These are phyloP conservation scores for Nigrospora osmanthi DNA, from an alignment of 2,329 filamentous ascomycete species.

Conservation along the genomic window DNA sequence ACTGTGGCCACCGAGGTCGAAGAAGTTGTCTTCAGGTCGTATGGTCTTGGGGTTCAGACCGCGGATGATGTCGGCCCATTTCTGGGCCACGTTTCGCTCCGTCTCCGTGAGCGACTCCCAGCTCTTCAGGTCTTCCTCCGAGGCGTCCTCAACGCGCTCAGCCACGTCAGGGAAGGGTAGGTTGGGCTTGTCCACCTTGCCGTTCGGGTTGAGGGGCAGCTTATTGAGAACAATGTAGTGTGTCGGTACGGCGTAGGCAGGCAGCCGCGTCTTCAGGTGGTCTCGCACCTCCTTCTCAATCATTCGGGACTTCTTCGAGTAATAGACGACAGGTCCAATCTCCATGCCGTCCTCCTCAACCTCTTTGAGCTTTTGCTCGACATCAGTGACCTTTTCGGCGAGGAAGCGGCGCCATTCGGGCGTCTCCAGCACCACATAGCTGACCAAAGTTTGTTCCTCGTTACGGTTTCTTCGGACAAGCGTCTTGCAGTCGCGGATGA, in stretches of 20 bases:
- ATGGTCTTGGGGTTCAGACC: constrained; percentile 62
- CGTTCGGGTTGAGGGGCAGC: constrained; percentile 77
- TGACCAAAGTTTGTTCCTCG: constrained; percentile 80
- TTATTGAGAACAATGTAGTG: constrained; percentile 65
- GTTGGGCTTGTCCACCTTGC: constrained; percentile 73
- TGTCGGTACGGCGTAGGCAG: constrained; percentile 68
- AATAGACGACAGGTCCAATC: constrained; percentile 34
- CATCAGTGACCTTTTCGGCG: constrained; percentile 42
- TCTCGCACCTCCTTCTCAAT: constrained; percentile 49
- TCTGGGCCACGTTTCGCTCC: constrained; percentile 59
- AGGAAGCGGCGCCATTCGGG: constrained; percentile 67
- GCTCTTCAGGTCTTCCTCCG: constrained; percentile 31
- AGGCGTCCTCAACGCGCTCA: constrained; percentile 44
- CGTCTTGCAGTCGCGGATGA: constrained; percentile 80
- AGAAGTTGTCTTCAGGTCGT: constrained; percentile 56
- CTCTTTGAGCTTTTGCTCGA: constrained; percentile 42
- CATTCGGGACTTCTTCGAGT: constrained; percentile 33
- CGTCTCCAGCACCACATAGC: constrained; percentile 81
- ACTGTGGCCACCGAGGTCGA: constrained; percentile 74
- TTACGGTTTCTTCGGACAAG: constrained; percentile 75
- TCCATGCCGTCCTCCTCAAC: constrained; percentile 42
- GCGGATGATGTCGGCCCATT: constrained; percentile 66
- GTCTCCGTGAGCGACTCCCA: constrained; percentile 41
- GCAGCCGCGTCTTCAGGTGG: constrained; percentile 62
- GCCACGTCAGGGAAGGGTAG: constrained; percentile 75